Evolutionary conservation across 1,139 yeast species (phyloP), one percentile per base, ranked within the genome.

Genomic region (Casaregolazyma suthepensis): DNA sequence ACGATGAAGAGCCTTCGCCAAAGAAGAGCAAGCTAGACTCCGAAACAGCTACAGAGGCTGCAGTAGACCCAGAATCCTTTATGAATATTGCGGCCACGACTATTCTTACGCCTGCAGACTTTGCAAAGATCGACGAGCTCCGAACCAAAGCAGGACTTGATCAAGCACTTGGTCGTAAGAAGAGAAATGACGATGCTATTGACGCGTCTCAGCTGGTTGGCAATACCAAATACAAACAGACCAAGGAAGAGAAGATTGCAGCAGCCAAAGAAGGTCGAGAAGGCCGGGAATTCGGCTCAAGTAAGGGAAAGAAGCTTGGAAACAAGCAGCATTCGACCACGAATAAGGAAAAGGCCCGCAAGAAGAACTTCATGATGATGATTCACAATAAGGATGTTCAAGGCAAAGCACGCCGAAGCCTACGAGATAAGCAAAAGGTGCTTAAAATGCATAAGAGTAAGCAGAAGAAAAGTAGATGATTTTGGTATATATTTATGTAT

Each of bases 301-400:
- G 84, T 68, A 86, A 82, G 74, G 96, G 96, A 63, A 80, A 89
- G 69, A 81, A 90, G 71, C 64, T 63, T 44, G 68, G 65, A 15
- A 93, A 85, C 46, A 76, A 74, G 57, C 79, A 84, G 38, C 96
- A 85, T 66, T 87, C 96, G 45, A 91, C 98, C 18, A 94, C 99
- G 15, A 93, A 93, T 72, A 83, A 82, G 72, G 97, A 94, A 71
- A 93, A 93, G 81, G 95, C 91, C 19, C 81, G 98, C 70, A 89
- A 89, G 90, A 93, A 93, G 96, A 94, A 93, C 74, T 93, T 90
- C 69, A 93, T 94, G 68, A 93, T 93, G 99, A 87, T 87, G 91
- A 87, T 93, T 63, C 99, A 93, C 73, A 93, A 93, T 75, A 81
- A 82, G 64, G 83, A 88, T 52, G 98, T 93, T 46, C 96, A 87